Base-by-base conservation (phyloP, 106 monocot genomes). In the Ottelia alismoides region DNA sequence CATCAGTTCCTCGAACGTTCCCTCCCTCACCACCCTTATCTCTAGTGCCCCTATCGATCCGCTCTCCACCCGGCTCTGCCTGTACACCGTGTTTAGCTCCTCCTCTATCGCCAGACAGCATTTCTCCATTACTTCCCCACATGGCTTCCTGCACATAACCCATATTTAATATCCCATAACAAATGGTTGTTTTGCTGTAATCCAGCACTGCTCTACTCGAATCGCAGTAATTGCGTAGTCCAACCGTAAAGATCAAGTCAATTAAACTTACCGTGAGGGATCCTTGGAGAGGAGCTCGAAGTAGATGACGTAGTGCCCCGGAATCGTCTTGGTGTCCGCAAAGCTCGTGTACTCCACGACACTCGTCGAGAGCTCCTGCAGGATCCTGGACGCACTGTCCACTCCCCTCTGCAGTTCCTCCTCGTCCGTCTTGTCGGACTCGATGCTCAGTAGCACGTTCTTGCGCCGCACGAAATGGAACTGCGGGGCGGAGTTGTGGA, bases 1-100 rank as follows among this genome's bases (percentile, higher is more conserved):
- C 92, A 92, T 92, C 27, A 92, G 63, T 60, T 92, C 92, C 49
- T 92, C 92, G 40, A 92, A 92, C 0, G 85, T 85, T 9, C 92
- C 92, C 11, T 48, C 25, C n/a, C 65, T 58, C 32, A 90, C 89
- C 1, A 90, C 84, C 23, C 89, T 66, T 22, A 92, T 85, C 73
- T 92, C 92, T 31, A 92, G 60, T 48, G 92, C 78, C 27, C 92
- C 92, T 45, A 92, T 92, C 17, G 78, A 84, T 18, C 78, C 67
- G 51, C 81, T 78, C 27, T 81, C 84, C 9, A 76, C 92, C 28
- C 92, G 58, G 57, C 85, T 79, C 58, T 92, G 92, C 46, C 92
- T 31, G 71, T 92, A 92, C 47, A 85, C 92, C 10, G 68, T 10
- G 62, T 92, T 92, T 70, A 92, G 43, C 25, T 56, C 60, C 73